Evolutionary conservation across 2,329 filamentous ascomycete species (phyloP).

Genomic region (Penicillium expansum): DNA sequence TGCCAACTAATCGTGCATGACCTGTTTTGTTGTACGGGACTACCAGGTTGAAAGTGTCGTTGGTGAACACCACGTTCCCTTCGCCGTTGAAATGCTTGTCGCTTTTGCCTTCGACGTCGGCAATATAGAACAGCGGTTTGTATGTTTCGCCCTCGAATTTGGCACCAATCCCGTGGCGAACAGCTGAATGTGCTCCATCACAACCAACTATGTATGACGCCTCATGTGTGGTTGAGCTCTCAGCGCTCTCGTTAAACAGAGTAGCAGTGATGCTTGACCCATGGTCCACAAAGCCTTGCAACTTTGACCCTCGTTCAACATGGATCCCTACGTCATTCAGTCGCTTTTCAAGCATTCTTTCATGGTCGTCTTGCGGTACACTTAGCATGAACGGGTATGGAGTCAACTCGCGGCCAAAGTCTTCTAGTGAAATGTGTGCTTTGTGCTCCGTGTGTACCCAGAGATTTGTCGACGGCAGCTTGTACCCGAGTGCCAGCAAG

Average conservation of each 20-base stretch:
- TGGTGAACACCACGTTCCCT: conserved; percentile 34
- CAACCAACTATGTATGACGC: conserved; percentile 51
- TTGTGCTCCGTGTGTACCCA: conserved; percentile 30
- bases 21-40: conserved; percentile 28
- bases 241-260: conserved; percentile 13
- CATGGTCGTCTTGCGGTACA: conserved; percentile 31
- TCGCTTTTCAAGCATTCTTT: conserved; percentile 28
- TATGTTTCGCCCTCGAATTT: conserved; percentile 46
- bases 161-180: conserved; percentile 44
- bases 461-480: conserved; percentile 40
- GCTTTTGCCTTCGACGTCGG: conserved; percentile 40
- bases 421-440: conserved; percentile 22
- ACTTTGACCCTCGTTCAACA: conserved; percentile 29
- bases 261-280: conserved; percentile 25
- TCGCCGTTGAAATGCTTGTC: conserved; percentile 28
- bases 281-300: conserved; percentile 27
- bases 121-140: conserved; percentile 46
- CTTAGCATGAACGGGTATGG: conserved; percentile 32
- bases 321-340: conserved; percentile 27
- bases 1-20: conserved; percentile 28
- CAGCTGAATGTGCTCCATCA: conserved; percentile 52
- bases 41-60: conserved; percentile 37
- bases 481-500: conserved; percentile 39
- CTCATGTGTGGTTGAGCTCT: conserved; percentile 29
- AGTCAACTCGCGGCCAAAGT: conserved; percentile 28